Evolutionary conservation across 805 yeast species (phyloP), one percentile per base, ranked within the genome.

Genomic region (Yarrowia sp.): DNA sequence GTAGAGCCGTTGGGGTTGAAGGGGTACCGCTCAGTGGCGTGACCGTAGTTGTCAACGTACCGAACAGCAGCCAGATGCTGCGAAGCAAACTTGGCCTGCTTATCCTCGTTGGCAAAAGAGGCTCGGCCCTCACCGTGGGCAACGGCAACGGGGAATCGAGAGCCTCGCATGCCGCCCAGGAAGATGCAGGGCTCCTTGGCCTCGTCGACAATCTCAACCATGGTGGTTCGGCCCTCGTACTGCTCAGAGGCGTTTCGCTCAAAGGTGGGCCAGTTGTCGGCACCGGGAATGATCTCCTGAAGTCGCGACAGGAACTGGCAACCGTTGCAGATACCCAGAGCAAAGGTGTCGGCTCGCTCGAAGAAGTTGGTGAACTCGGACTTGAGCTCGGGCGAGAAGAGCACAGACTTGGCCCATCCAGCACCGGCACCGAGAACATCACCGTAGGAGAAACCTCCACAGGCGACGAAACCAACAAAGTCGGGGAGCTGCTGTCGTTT

Each of bases 91-190:
- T 72, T 70, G 32, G 77, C 74, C 65, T 81, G 73, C 63, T 80
- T 77, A 24, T 74, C 78, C 9, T 74, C 78, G 29, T 74, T 65
- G 44, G 76, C 76, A 73, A 93, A 94, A 42, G 80, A 75, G 13
- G 97, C 98, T 69, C 90, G 83, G 70, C 99, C 99, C 78, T 94
- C 99, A 68, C 99, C 99, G 72, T 94, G 99, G 4, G 99, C 99
- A 67, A 94, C 98, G 19, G 96, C 97, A 76, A 94, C 90, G 61
- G 99, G 99, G 70, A 94, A 76, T 69, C 85, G 84, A 7, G 97
- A 90, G n/a, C 97, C 96, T 70, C 84, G 81, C 98, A 94, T 91
- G 61, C 88, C 90, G 63, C 87, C 82, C 68, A 92, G 83, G 81
- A 94, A 93, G 62, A 94, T 84, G 62, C 82, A 77, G 25, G 78